Percentiles rank a stretch among this genome's conserved stretches.
These are phyloP conservation scores for Helicocarpus griseus DNA, from an alignment of 2,329 filamentous ascomycete species.

Conservation along the genomic window DNA sequence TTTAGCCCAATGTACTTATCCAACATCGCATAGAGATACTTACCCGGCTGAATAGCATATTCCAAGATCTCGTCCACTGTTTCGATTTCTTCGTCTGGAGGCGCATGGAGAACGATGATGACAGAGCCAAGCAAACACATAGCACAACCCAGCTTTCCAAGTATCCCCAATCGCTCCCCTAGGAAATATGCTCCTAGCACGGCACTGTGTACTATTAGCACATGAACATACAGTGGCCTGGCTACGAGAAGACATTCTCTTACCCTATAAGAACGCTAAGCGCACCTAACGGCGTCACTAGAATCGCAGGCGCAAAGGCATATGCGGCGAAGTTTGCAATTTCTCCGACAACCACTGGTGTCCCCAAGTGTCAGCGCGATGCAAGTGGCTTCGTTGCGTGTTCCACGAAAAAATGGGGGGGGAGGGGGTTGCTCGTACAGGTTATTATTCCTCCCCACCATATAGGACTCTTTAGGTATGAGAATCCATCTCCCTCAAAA, in stretches of 20 bases:
- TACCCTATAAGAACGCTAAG: slow-evolving; percentile 84
- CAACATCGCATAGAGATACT: slow-evolving; percentile 15
- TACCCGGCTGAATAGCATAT: slow-evolving; percentile 87
- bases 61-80: slow-evolving; percentile 86
- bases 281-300: slow-evolving; percentile 89
- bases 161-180: slow-evolving; percentile 74
- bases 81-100: slow-evolving; percentile 81
- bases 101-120: slow-evolving; percentile 94
- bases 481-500: slow-evolving; percentile 92
- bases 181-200: slow-evolving; percentile 93
- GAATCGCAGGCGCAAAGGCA: slow-evolving; percentile 95
- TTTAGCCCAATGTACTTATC: slow-evolving; percentile 4
- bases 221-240: neutral
- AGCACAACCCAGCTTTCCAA: slow-evolving; percentile 91
- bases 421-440: slow-evolving; percentile 45
- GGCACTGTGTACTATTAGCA: slow-evolving; percentile 44
- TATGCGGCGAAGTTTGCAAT: slow-evolving; percentile 97
- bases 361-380: slow-evolving; percentile 5
- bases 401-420: neutral
- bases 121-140: slow-evolving; percentile 93
- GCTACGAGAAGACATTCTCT: slow-evolving; percentile 16
- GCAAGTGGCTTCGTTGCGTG: neutral
- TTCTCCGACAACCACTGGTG: slow-evolving; percentile 77
- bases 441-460: slow-evolving; percentile 96
- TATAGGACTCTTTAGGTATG: slow-evolving; percentile 85